These are phyloP conservation scores for Candida dajiaensis DNA, from an alignment of 805 yeast species.

Conservation along the genomic window DNA sequence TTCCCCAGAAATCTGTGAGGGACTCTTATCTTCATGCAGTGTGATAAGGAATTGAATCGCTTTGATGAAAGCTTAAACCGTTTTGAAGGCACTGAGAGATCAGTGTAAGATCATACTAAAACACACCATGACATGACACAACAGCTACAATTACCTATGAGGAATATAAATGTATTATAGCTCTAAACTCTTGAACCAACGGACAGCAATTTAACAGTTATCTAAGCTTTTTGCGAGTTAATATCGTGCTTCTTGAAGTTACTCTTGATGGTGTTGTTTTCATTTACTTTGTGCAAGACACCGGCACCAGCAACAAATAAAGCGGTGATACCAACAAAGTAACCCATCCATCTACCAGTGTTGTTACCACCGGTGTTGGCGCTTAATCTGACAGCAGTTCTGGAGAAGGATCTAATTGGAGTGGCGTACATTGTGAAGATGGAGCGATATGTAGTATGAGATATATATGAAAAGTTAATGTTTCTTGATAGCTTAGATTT, in stretches of 20 bases:
- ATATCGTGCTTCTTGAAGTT: constrained; percentile 17
- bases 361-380: constrained; percentile 12
- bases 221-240: constrained; percentile 6
- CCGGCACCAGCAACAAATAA: constrained; percentile 18
- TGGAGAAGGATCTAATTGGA: constrained; percentile 21
- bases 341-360: constrained; percentile 19
- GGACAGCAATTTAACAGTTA: neutral
- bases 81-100: no score
- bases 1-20: neutral
- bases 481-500: neutral
- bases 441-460: neutral
- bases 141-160: neutral
- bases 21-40: no score
- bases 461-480: no score
- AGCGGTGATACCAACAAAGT: constrained; percentile 22
- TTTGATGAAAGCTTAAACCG: no score
- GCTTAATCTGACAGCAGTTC: constrained; percentile 21
- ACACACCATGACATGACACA: neutral
- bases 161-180: neutral
- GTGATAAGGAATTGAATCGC: no score
- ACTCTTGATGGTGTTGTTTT: constrained; percentile 17
- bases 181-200: neutral
- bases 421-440: constrained; percentile 22
- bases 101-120: no score
- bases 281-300: constrained; percentile 21